Percentiles rank a stretch among this genome's conserved stretches.
These are phyloP conservation scores for Ilyonectria mors-panacis DNA, from an alignment of 2,329 filamentous ascomycete species.

Conservation along the genomic window DNA sequence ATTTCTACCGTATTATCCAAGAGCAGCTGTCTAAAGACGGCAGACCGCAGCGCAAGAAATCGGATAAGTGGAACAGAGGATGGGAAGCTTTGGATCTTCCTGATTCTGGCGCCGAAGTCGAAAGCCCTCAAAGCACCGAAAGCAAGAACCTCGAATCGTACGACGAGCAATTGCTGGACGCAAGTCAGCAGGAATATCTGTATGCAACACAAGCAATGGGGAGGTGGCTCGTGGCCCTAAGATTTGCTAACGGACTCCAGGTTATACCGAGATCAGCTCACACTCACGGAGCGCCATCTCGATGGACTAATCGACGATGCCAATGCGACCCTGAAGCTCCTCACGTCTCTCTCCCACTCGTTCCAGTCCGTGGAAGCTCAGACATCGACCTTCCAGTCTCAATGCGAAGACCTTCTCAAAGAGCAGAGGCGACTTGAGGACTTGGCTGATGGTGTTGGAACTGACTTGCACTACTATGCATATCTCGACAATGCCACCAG, in stretches of 20 bases:
- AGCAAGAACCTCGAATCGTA: conserved; percentile 52
- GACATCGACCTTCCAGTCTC: conserved; percentile 92
- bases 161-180: conserved; percentile 80
- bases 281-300: conserved; percentile 85
- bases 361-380: conserved; percentile 91
- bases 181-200: conserved; percentile 89
- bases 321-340: conserved; percentile 79
- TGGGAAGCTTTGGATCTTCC: conserved; percentile 67
- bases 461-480: conserved; percentile 93
- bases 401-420: conserved; percentile 88
- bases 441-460: conserved; percentile 87
- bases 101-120: conserved; percentile 31
- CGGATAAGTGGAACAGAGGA: conserved; percentile 58
- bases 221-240: neutral
- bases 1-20: conserved; percentile 78
- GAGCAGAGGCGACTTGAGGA: conserved; percentile 86
- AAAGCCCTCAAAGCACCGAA: conserved; percentile 47
- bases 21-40: conserved; percentile 69
- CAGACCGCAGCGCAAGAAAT: conserved; percentile 57
- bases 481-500: conserved; percentile 94
- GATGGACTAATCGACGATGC: conserved; percentile 85
- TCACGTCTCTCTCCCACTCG: conserved; percentile 85
- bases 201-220: conserved; percentile 60
- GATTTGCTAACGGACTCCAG: conserved; percentile 59
- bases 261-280: conserved; percentile 85